Evolutionary conservation across 2,329 filamentous ascomycete genomes (phyloP).

Genomic region (Aspergillus candidus): DNA sequence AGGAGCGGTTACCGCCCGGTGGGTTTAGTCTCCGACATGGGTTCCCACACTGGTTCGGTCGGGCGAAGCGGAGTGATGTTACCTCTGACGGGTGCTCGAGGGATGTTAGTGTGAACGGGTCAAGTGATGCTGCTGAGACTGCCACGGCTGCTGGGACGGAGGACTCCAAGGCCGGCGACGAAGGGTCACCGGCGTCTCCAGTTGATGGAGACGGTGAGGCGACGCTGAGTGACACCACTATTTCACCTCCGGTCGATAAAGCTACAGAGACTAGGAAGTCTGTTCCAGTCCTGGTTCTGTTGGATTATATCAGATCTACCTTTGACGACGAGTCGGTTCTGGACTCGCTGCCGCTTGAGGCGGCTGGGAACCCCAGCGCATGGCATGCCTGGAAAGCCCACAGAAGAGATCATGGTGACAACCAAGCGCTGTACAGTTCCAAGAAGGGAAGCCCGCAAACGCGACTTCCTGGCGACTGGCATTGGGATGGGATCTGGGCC

Average conservation of each 20-base stretch:
- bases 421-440: conserved; percentile 14
- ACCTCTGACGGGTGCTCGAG: conserved; percentile 34
- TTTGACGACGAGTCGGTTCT: conserved; percentile 74
- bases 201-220: conserved; percentile 3
- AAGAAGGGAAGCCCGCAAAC: conserved; percentile 43
- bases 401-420: conserved; percentile 39
- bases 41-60: conserved; percentile 84
- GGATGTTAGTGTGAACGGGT: conserved; percentile 40
- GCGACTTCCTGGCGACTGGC: conserved; percentile 76
- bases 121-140: conserved; percentile 3
- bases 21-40: conserved; percentile 87
- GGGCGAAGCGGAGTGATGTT: conserved; percentile 42
- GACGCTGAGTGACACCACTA: background rate
- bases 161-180: background rate
- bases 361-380: conserved; percentile 81
- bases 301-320: conserved; percentile 73
- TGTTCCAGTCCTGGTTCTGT: conserved; percentile 59
- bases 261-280: conserved; percentile 28
- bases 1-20: conserved; percentile 76
- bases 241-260: conserved; percentile 14
- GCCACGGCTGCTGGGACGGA: background rate
- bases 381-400: conserved; percentile 90
- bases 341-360: conserved; percentile 71
- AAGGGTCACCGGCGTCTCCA: conserved; percentile 4
- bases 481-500: conserved; percentile 97